A percentile compares a stretch with the other conserved stretches of the same genome.
These are phyloP conservation scores for Knoxdaviesia capensis DNA, from an alignment of 2,329 filamentous ascomycete species.

Conservation along the genomic window DNA sequence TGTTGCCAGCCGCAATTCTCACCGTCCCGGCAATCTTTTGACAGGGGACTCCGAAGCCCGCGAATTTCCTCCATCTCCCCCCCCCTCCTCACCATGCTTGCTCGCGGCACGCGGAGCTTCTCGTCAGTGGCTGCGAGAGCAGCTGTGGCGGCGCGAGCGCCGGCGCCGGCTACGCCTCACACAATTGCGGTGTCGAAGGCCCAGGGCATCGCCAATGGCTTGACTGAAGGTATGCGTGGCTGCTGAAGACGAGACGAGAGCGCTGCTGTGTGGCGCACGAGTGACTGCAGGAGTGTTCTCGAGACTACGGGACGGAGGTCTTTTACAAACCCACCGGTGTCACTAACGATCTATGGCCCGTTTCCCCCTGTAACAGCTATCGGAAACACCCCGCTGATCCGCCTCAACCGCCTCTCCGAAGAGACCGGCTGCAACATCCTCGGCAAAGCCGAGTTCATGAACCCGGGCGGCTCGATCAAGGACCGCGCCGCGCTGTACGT, in stretches of 20 bases:
- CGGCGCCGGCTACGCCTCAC: slow-evolving; percentile 30
- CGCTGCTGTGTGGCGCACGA: too few relatives aligned
- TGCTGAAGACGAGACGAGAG: too few relatives aligned
- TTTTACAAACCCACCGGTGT: too few relatives aligned
- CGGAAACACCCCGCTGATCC: slow-evolving; percentile 89
- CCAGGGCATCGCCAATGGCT: slow-evolving; percentile 57
- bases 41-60: background rate
- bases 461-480: slow-evolving; percentile 90
- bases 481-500: slow-evolving; percentile 91
- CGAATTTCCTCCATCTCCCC: background rate
- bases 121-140: slow-evolving; percentile 28
- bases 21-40: background rate
- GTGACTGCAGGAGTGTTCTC: too few relatives aligned
- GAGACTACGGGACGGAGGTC: too few relatives aligned
- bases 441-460: slow-evolving; percentile 97
- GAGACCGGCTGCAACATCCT: slow-evolving; percentile 86
- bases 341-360: background rate
- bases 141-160: slow-evolving; percentile 20
- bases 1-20: background rate
- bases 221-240: slow-evolving; percentile 53
- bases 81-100: slow-evolving; percentile 35
- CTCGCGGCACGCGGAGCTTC: slow-evolving; percentile 47
- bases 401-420: slow-evolving; percentile 69
- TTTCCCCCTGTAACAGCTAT: slow-evolving; percentile 41
- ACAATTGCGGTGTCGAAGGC: slow-evolving; percentile 57